Percentiles rank a stretch among this genome's conserved stretches.
Conservation (phyloP, 768 basidiomycete species). For the Hypsizygus marmoreus region DNA sequence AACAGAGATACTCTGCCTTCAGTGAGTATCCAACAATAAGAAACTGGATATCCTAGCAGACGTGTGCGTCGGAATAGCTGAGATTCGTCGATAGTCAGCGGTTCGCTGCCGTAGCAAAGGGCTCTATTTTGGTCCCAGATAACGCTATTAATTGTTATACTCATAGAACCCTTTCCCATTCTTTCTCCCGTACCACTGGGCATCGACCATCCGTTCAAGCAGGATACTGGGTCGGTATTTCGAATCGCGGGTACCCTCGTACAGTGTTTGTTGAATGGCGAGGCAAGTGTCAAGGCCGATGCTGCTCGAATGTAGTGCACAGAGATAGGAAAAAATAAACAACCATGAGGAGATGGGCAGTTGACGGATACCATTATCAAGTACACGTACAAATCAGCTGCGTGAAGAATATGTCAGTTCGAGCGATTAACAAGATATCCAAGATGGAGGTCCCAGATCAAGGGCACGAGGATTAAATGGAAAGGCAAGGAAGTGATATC, state of each 20-base stretch:
- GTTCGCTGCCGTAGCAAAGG: too few species aligned
- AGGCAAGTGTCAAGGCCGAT: constrained; percentile 98
- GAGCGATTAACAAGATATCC: too few species aligned
- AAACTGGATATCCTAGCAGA: too few species aligned
- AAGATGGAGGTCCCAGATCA: too few species aligned
- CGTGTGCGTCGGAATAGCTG: too few species aligned
- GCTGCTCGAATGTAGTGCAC: constrained; percentile 40
- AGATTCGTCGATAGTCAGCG: too few species aligned
- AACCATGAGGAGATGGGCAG: constrained; percentile 1
- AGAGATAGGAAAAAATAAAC: constrained; percentile 2
- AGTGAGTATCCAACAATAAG: too few species aligned
- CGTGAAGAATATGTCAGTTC: constrained; percentile 3
- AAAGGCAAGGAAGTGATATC: too few species aligned
- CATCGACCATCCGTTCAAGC: constrained; percentile 95
- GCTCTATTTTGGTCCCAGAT: background rate
- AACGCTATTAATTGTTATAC: constrained; percentile 43
- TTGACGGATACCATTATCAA: background rate
- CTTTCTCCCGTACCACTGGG: constrained; percentile 91
- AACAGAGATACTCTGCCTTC: too few species aligned
- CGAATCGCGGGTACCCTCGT: constrained; percentile 86
- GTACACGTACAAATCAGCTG: constrained; percentile 58
- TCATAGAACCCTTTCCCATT: constrained; percentile 95
- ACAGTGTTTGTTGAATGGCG: constrained; percentile 88
- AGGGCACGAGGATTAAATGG: too few species aligned
- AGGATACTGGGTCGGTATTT: constrained; percentile 93